Conservation (phyloP, 2,329 filamentous ascomycete species). For the Malbranchea cinnamomea region DNA sequence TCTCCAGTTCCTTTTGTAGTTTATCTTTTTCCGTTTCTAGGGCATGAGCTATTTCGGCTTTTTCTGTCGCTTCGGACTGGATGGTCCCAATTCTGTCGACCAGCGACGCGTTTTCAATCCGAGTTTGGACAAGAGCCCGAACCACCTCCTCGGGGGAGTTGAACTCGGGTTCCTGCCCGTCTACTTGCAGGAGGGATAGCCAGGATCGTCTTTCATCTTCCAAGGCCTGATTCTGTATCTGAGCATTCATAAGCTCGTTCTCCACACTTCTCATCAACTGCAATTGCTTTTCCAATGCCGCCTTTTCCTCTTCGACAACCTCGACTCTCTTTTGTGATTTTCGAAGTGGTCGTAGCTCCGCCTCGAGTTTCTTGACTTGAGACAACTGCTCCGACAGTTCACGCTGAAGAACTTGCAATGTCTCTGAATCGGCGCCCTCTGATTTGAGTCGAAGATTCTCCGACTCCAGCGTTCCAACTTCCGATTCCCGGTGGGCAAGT, state of each 20-base stretch:
- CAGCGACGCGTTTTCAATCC: slow-evolving; percentile 64
- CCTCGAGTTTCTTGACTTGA: slow-evolving; percentile 77
- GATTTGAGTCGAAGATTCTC: slow-evolving; percentile 75
- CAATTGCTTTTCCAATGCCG: slow-evolving; percentile 61
- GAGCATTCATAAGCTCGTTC: slow-evolving; percentile 61
- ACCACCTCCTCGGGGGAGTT: slow-evolving; percentile 80
- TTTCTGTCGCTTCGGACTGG: slow-evolving; percentile 62
- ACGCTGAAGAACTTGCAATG: slow-evolving; percentile 66
- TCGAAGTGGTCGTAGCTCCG: slow-evolving; percentile 68
- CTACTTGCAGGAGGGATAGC: slow-evolving; percentile 67
- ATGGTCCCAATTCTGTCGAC: slow-evolving; percentile 65
- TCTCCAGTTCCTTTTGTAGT: slow-evolving; percentile 56
- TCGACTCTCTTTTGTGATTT: slow-evolving; percentile 77
- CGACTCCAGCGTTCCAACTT: slow-evolving; percentile 62
- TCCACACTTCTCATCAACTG: slow-evolving; percentile 60
- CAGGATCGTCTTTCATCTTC: slow-evolving; percentile 81
- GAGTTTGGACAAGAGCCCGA: slow-evolving; percentile 66
- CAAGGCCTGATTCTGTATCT: slow-evolving; percentile 68
- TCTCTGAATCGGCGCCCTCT: slow-evolving; percentile 74
- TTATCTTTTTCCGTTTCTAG: slow-evolving; percentile 55
- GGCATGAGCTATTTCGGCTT: slow-evolving; percentile 56
- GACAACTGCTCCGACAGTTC: slow-evolving; percentile 82
- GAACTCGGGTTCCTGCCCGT: slow-evolving; percentile 53
- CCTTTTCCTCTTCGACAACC: slow-evolving; percentile 90
- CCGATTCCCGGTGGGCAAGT: slow-evolving; percentile 51